Evolutionary conservation across 805 yeast genomes (phyloP).

Genomic region (Saccharomycopsis synnaedendra): DNA sequence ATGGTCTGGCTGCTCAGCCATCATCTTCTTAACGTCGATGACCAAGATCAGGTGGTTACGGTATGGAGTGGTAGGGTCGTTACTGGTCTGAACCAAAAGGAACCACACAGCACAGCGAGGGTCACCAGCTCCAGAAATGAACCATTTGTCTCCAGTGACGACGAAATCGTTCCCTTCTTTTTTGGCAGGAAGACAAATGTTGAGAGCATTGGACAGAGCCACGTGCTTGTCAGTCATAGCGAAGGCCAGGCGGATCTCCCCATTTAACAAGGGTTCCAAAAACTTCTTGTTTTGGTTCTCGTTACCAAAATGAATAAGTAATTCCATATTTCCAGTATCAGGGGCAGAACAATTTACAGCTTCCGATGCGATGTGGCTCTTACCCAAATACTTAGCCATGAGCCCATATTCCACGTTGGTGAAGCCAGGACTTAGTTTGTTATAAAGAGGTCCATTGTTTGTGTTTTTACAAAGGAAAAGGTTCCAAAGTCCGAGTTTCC

Average conservation of each 20-base stretch:
- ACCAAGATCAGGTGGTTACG: slow-evolving; percentile 46
- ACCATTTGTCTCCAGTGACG: slow-evolving; percentile 55
- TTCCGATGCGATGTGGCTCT: slow-evolving; percentile 42
- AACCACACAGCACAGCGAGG: slow-evolving; percentile 38
- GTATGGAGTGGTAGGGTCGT: slow-evolving; percentile 25
- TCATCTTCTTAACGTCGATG: slow-evolving; percentile 38
- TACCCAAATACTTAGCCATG: slow-evolving; percentile 53
- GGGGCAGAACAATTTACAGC: slow-evolving; percentile 53
- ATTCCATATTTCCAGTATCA: slow-evolving; percentile 54
- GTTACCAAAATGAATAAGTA: slow-evolving; percentile 24
- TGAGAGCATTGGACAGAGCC: slow-evolving; percentile 52
- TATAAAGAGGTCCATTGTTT: slow-evolving; percentile 22
- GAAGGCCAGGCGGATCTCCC: slow-evolving; percentile 48
- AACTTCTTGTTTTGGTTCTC: slow-evolving; percentile 29
- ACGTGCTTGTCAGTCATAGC: slow-evolving; percentile 54
- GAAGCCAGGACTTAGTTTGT: slow-evolving; percentile 39
- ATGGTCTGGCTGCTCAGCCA: slow-evolving; percentile 31
- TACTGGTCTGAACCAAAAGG: slow-evolving; percentile 21
- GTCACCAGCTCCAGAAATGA: slow-evolving; percentile 63
- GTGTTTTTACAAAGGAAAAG: slow-evolving; percentile 39
- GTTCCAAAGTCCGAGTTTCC: slow-evolving; percentile 46
- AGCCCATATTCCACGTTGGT: slow-evolving; percentile 54
- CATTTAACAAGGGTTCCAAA: slow-evolving; percentile 42
- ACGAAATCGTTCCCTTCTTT: slow-evolving; percentile 24
- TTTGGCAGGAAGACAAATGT: slow-evolving; percentile 24